phyloP scores from a whole-genome alignment of 129 eudicot genomes.

The Artemisia argyi region DNA sequence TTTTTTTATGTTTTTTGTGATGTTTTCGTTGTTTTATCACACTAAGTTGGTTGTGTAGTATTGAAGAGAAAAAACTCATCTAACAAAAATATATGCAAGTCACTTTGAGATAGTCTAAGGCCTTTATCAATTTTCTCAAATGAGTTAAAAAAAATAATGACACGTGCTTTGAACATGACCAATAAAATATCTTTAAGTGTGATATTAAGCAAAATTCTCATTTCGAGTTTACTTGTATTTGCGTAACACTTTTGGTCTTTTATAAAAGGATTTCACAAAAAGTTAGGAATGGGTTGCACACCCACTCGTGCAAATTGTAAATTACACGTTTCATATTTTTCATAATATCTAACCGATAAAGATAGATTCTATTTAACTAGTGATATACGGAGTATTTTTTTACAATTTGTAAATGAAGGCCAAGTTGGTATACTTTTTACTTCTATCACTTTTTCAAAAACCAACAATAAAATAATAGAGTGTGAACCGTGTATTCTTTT shows the following conservation, averaged over 20 bases:
- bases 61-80: too few relatives aligned
- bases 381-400: neutral
- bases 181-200: too few relatives aligned
- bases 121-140: neutral
- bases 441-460: too few relatives aligned
- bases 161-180: neutral
- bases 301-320: neutral
- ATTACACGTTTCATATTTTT: neutral
- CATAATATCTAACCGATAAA: neutral
- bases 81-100: too few relatives aligned
- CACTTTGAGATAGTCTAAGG: too few relatives aligned
- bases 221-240: neutral
- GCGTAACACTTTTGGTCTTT: neutral
- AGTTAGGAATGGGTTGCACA: constrained; percentile 18
- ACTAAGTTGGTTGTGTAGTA: too few relatives aligned
- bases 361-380: neutral
- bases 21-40: too few relatives aligned
- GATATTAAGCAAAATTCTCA: neutral
- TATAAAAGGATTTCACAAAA: neutral
- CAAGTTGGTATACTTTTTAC: too few relatives aligned
- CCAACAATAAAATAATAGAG: too few relatives aligned
- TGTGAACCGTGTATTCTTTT: too few relatives aligned
- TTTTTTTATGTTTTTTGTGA: too few relatives aligned
- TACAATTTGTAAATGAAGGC: too few relatives aligned
- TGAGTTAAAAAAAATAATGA: neutral